Evolutionary conservation across 768 basidiomycete genomes (phyloP).

Genomic region (Suillus luteus): DNA sequence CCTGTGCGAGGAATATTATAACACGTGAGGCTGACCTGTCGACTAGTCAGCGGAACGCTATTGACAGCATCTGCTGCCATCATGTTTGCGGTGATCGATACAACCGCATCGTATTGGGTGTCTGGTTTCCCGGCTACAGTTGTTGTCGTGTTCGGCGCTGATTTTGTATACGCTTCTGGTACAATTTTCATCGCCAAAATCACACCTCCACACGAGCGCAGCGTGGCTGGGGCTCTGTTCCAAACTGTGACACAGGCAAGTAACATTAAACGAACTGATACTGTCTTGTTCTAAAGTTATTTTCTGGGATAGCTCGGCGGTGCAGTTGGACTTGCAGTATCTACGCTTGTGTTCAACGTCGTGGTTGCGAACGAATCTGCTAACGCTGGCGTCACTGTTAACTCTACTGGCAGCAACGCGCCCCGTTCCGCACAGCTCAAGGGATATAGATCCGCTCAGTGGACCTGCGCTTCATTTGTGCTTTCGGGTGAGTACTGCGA

Average conservation of each 20-base stretch:
- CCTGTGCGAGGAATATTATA: background rate
- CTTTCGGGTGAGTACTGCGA: slow-evolving; percentile 47
- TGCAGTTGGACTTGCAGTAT: slow-evolving; percentile 68
- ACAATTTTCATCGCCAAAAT: slow-evolving; percentile 70
- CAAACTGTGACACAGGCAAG: slow-evolving; percentile 75
- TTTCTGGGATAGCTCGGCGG: slow-evolving; percentile 53
- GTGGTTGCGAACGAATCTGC: slow-evolving; percentile 39
- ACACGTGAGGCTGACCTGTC: slow-evolving; percentile 5
- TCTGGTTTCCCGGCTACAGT: slow-evolving; percentile 71
- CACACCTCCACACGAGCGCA: slow-evolving; percentile 68
- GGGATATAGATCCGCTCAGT: slow-evolving; percentile 65
- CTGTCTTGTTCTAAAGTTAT: background rate
- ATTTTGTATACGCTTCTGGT: slow-evolving; percentile 70
- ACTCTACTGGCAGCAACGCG: slow-evolving; percentile 30
- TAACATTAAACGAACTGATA: background rate
- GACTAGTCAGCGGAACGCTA: slow-evolving; percentile 52
- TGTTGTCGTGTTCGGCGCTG: slow-evolving; percentile 72
- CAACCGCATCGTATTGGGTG: slow-evolving; percentile 66
- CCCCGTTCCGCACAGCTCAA: slow-evolving; percentile 42
- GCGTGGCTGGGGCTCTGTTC: slow-evolving; percentile 73
- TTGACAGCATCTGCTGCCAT: slow-evolving; percentile 60
- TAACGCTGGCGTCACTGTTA: slow-evolving; percentile 34
- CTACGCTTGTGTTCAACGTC: slow-evolving; percentile 69
- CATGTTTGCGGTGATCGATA: slow-evolving; percentile 68
- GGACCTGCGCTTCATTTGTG: slow-evolving; percentile 61